Conservation (phyloP, 164 flowering plant species). For the Pachysandra terminalis region DNA sequence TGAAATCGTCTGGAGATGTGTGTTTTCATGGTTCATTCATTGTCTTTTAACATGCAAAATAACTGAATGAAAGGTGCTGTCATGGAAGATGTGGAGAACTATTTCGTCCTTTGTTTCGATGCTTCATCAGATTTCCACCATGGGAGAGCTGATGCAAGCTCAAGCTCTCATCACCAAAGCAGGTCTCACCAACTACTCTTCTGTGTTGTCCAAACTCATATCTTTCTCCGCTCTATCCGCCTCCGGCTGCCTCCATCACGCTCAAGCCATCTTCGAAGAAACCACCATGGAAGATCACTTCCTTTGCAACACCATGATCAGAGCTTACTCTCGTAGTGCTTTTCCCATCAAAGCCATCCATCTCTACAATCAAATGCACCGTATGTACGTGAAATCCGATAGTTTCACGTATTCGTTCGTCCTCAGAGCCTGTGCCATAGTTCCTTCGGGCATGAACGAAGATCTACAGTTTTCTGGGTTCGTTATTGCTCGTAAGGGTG, state of each 20-base stretch:
- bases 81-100: background rate
- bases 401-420: constrained; percentile 38
- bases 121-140: constrained; percentile 23
- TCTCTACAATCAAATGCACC: constrained; percentile 38
- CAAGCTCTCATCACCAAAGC: constrained; percentile 36
- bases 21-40: too few species aligned
- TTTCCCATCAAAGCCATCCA: constrained; percentile 35
- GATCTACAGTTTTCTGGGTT: background rate
- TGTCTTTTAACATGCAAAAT: too few species aligned
- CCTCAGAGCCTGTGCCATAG: constrained; percentile 45
- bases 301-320: constrained; percentile 42
- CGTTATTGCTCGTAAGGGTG: constrained; percentile 25
- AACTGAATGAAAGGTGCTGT: too few species aligned
- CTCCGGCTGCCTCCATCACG: constrained; percentile 34
- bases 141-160: constrained; percentile 29
- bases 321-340: constrained; percentile 37
- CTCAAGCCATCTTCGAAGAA: constrained; percentile 30
- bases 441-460: constrained; percentile 12
- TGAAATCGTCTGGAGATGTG: too few species aligned
- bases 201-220: constrained; percentile 24
- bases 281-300: constrained; percentile 26
- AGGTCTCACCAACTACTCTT: constrained; percentile 24
- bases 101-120: constrained; percentile 11
- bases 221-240: constrained; percentile 30
- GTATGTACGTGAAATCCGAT: constrained; percentile 22